phyloP scores from a whole-genome alignment of 2,329 filamentous ascomycete species.

The Chrysoporthe cubensis region DNA sequence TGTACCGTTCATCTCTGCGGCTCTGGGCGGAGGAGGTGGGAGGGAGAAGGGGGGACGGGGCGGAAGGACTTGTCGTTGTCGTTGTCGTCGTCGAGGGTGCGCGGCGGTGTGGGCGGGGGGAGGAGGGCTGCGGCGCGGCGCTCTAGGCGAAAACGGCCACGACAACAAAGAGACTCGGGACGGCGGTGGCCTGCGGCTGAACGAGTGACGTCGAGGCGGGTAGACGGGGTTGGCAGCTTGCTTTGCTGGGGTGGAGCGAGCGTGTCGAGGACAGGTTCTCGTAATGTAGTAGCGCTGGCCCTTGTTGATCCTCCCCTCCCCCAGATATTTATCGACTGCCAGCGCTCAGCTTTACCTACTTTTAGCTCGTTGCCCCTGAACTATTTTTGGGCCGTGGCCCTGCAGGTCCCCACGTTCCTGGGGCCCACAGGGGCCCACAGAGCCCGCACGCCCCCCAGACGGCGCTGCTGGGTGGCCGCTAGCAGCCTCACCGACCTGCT shows the following conservation, averaged over 20 bases:
- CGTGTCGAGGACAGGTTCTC: neutral
- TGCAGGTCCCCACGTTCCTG: neutral
- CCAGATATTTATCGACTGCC: neutral
- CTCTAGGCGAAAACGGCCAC: neutral
- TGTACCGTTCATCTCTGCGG: constrained; percentile 16
- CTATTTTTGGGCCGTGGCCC: constrained; percentile 9
- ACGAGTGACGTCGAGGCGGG: constrained; percentile 1
- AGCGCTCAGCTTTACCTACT: neutral
- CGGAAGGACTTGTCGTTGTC: neutral
- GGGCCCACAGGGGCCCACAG: neutral
- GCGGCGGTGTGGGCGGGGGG: neutral
- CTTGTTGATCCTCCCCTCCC: neutral
- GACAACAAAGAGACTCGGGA: constrained; percentile 4
- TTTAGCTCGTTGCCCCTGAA: neutral
- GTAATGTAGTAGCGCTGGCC: neutral
- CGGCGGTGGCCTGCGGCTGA: neutral
- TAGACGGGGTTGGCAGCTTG: neutral
- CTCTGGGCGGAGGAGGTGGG: neutral
- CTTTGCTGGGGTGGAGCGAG: neutral
- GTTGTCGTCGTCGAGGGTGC: neutral
- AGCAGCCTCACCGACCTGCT: neutral
- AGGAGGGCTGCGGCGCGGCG: neutral
- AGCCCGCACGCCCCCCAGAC: too few relatives aligned
- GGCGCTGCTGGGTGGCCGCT: neutral
- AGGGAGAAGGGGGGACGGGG: neutral